Conservation (phyloP, 495 filamentous ascomycete species). For the Melanomma pulvis-pyrius region DNA sequence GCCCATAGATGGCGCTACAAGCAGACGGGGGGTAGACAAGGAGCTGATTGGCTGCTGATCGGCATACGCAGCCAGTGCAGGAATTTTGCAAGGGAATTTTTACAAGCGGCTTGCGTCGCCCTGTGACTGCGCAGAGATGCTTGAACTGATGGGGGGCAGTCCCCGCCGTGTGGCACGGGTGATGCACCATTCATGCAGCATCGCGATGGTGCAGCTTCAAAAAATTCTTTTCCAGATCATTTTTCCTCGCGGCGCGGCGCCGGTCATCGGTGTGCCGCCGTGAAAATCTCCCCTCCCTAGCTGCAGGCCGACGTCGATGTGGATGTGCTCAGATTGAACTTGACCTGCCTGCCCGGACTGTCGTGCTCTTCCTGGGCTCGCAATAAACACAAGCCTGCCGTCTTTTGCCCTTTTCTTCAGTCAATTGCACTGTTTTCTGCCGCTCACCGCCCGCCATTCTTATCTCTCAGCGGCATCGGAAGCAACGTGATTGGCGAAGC, state of each 20-base stretch:
- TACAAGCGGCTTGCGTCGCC: constrained; percentile 10
- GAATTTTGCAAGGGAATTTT: constrained; percentile 8
- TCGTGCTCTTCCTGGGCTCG: neutral
- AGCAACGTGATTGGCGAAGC: constrained; percentile 23
- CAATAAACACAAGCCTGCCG: neutral
- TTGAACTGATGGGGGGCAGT: neutral
- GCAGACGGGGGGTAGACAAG: neutral
- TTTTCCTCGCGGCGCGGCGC: constrained; percentile 7
- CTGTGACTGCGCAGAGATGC: constrained; percentile 27
- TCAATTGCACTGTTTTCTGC: neutral
- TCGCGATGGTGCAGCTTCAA: constrained; percentile 13
- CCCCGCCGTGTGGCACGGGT: constrained; percentile 4
- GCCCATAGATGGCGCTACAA: neutral
- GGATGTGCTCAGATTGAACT: neutral
- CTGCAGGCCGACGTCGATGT: neutral
- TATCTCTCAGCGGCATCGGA: constrained; percentile 24
- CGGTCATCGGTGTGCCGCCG: constrained; percentile 19
- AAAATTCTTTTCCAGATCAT: constrained; percentile 14
- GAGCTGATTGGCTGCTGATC: constrained; percentile 11
- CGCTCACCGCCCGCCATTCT: constrained; percentile 1
- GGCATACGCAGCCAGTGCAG: constrained; percentile 15
- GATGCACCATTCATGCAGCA: constrained; percentile 27
- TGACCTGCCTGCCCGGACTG: neutral
- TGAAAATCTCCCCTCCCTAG: constrained; percentile 5
- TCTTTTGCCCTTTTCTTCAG: neutral